Conservation (phyloP, 202 grass and related monocot species). For the Elaeis oleifera region DNA sequence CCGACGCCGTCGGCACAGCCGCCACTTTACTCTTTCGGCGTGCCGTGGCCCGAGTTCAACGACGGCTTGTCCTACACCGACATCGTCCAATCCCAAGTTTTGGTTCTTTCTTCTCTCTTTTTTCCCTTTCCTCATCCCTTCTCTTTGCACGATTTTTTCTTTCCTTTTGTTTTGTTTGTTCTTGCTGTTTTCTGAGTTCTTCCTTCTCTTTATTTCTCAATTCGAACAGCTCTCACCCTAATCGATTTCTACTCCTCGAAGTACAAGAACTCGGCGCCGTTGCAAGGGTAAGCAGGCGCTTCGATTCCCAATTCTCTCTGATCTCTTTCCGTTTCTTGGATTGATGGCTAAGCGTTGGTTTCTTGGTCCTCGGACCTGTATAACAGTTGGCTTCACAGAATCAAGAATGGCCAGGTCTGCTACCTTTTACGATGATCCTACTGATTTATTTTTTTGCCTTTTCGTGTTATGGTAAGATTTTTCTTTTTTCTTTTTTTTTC, state of each 20-base stretch:
- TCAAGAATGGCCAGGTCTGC: slow-evolving; percentile 68
- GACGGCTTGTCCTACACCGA: slow-evolving; percentile 70
- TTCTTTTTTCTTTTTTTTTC: slow-evolving; percentile 3
- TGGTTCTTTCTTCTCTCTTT: background rate
- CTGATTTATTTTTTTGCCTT: background rate
- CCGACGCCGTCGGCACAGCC: background rate
- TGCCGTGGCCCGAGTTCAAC: slow-evolving; percentile 69
- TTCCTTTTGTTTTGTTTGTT: background rate
- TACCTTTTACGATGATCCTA: background rate
- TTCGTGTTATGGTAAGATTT: slow-evolving; percentile 9
- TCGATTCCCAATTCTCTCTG: slow-evolving; percentile 2
- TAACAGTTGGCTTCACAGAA: slow-evolving; percentile 68
- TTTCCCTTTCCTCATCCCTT: background rate
- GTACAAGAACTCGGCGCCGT: slow-evolving; percentile 76
- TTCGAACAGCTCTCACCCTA: slow-evolving; percentile 20
- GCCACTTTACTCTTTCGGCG: slow-evolving; percentile 47
- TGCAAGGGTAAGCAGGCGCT: slow-evolving; percentile 28
- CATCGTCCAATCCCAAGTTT: slow-evolving; percentile 33
- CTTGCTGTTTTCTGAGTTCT: background rate
- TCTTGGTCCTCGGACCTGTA: background rate
- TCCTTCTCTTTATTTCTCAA: background rate
- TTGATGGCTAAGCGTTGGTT: slow-evolving; percentile 3
- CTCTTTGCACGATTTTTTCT: background rate
- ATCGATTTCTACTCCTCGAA: slow-evolving; percentile 49
- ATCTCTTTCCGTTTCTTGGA: background rate